A percentile compares a stretch with the other conserved stretches of the same genome.
Evolutionary conservation across 2,329 filamentous ascomycete genomes (phyloP).

Genomic region (Fusarium beomiforme): DNA sequence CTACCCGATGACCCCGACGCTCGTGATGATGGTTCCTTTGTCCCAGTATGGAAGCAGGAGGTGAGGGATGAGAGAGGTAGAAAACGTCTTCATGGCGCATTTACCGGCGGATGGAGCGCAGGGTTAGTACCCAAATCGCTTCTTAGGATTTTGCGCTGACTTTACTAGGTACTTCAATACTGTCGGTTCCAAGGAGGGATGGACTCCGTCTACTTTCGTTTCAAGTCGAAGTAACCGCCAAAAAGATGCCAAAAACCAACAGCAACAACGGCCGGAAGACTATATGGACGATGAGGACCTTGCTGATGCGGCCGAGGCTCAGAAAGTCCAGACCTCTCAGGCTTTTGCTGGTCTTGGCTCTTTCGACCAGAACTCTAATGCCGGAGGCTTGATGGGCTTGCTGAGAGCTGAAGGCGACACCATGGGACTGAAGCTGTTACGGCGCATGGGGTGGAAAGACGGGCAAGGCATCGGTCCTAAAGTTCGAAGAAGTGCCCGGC

Average conservation of each 20-base stretch:
- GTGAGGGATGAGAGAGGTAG: conserved; percentile 91
- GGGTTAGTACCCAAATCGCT: conserved; percentile 70
- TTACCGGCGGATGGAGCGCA: conserved; percentile 96
- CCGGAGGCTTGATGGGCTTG: conserved; percentile 73
- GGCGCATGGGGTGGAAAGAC: conserved; percentile 95
- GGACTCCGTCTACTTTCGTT: conserved; percentile 91
- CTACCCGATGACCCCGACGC: conserved; percentile 81
- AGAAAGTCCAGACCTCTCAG: conserved; percentile 76
- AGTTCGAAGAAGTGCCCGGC: conserved; percentile 76
- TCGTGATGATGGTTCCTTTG: conserved; percentile 90
- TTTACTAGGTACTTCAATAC: conserved; percentile 88
- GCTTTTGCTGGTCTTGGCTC: conserved; percentile 81
- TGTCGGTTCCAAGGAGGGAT: conserved; percentile 97
- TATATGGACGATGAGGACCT: conserved; percentile 99
- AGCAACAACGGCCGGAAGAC: conserved; percentile 79
- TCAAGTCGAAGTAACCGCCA: conserved; percentile 85
- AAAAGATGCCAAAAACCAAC: conserved; percentile 67
- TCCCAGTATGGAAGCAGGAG: conserved; percentile 98
- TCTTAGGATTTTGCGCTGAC: conserved; percentile 14
- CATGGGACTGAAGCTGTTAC: conserved; percentile 85
- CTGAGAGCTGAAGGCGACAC: conserved; percentile 80
- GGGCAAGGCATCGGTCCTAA: conserved; percentile 94
- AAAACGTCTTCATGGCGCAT: conserved; percentile 93
- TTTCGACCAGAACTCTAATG: conserved; percentile 65
- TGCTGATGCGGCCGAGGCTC: conserved; percentile 83